A percentile compares a stretch with the other conserved stretches of the same genome.
phyloP scores from a whole-genome alignment of 106 monocot species.

The Dendrobium officinale region DNA sequence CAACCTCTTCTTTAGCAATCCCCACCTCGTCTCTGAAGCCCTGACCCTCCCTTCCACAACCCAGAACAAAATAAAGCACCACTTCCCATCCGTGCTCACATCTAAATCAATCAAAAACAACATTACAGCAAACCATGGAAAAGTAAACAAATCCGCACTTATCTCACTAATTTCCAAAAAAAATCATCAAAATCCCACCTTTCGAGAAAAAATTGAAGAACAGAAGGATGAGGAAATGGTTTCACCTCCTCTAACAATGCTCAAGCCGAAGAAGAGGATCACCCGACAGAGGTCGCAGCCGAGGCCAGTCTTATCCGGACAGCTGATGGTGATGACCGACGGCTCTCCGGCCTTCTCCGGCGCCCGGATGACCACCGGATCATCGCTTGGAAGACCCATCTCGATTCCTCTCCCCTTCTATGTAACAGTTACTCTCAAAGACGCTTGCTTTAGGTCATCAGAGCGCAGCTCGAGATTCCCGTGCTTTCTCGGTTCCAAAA shows the following conservation, averaged over 20 bases:
- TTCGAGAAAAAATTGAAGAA: neutral
- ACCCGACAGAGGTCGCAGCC: constrained; percentile 74
- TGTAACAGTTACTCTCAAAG: neutral
- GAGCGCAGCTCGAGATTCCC: neutral
- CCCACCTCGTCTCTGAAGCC: constrained; percentile 26
- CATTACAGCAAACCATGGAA: neutral
- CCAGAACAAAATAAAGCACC: constrained; percentile 60
- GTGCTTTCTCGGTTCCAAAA: neutral
- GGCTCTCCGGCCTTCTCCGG: constrained; percentile 50
- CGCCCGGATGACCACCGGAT: constrained; percentile 41
- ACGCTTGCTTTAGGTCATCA: neutral
- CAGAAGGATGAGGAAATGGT: neutral
- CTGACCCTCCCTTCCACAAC: constrained; percentile 28
- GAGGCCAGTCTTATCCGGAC: constrained; percentile 73
- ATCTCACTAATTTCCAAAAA: no score
- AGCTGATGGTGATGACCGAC: constrained; percentile 46
- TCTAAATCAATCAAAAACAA: constrained; percentile 14
- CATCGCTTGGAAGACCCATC: constrained; percentile 50
- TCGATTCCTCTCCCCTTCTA: neutral
- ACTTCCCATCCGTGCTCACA: constrained; percentile 56
- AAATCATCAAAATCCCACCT: no score
- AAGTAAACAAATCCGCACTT: no score
- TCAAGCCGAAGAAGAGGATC: constrained; percentile 66
- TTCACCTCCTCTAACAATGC: constrained; percentile 53
- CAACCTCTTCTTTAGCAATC: constrained; percentile 40